These are phyloP conservation scores for Parmales sp. DNA, from an alignment of 108 stramenopile genomes.

Conservation along the genomic window DNA sequence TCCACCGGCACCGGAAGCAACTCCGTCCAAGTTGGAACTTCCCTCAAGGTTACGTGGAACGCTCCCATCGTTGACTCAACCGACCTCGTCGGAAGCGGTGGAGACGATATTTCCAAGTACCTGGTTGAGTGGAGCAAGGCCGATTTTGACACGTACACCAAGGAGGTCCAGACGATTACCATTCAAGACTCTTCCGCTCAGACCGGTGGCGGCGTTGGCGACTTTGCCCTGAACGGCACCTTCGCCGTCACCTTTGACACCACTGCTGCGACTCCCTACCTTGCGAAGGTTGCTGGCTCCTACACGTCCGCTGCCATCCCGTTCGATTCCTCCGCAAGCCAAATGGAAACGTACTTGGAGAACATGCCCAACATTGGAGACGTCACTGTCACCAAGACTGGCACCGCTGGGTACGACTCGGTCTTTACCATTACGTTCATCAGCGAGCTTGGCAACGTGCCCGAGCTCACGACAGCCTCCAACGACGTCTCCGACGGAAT, in stretches of 20 bases:
- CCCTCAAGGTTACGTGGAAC: slow-evolving; percentile 35
- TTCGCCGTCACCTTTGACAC: background rate
- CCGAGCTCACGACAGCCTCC: slow-evolving; percentile 16
- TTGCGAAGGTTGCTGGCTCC: no score
- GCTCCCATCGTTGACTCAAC: slow-evolving; percentile 32
- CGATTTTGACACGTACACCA: slow-evolving; percentile 28
- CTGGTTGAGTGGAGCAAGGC: slow-evolving; percentile 45
- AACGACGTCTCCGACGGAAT: slow-evolving; percentile 24
- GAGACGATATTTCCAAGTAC: slow-evolving; percentile 39
- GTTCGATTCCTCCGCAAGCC: slow-evolving; percentile 17
- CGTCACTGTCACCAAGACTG: slow-evolving; percentile 42
- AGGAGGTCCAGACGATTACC: slow-evolving; percentile 26
- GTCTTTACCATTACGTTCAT: slow-evolving; percentile 49
- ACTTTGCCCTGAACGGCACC: background rate
- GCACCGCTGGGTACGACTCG: slow-evolving; percentile 28
- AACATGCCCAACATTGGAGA: slow-evolving; percentile 59
- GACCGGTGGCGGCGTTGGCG: no score
- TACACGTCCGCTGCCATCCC: slow-evolving; percentile 32
- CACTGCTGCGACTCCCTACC: no score
- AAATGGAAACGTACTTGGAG: slow-evolving; percentile 55
- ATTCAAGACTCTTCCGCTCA: slow-evolving; percentile 20
- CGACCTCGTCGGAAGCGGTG: slow-evolving; percentile 42
- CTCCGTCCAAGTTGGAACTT: slow-evolving; percentile 30
- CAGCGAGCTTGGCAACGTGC: slow-evolving; percentile 48
- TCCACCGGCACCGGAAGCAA: slow-evolving; percentile 10